phyloP scores from a whole-genome alignment of 805 yeast species.

The Candida boidinii region DNA sequence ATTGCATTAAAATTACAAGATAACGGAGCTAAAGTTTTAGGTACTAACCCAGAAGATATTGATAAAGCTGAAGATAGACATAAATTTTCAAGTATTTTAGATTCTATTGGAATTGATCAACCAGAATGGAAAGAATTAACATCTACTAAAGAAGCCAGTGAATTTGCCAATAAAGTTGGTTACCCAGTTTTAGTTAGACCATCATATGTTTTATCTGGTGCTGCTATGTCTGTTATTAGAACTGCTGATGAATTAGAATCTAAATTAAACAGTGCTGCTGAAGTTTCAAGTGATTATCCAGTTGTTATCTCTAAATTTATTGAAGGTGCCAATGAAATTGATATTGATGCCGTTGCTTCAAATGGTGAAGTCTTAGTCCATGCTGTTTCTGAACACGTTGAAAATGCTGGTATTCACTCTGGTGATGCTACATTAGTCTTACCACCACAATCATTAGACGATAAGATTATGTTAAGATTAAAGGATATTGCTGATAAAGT shows the following conservation, averaged over 20 bases:
- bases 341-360: slow-evolving; percentile 92
- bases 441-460: slow-evolving; percentile 80
- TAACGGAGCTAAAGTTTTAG: slow-evolving; percentile 81
- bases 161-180: slow-evolving; percentile 77
- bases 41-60: slow-evolving; percentile 90
- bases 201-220: slow-evolving; percentile 94
- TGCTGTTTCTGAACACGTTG: slow-evolving; percentile 96
- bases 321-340: slow-evolving; percentile 94
- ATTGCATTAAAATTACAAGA: slow-evolving; percentile 80
- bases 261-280: slow-evolving; percentile 80
- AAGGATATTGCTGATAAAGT: slow-evolving; percentile 89
- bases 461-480: slow-evolving; percentile 58
- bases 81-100: slow-evolving; percentile 90
- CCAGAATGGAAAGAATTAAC: slow-evolving; percentile 97
- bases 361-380: slow-evolving; percentile 86
- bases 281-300: slow-evolving; percentile 93
- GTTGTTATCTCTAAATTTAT: slow-evolving; percentile 95
- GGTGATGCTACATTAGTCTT: slow-evolving; percentile 96
- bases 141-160: slow-evolving; percentile 75
- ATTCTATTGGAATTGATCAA: slow-evolving; percentile 89
- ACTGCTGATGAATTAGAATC: slow-evolving; percentile 70
- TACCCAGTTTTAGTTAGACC: slow-evolving; percentile 98
- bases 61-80: slow-evolving; percentile 98
- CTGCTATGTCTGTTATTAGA: slow-evolving; percentile 94
- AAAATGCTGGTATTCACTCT: slow-evolving; percentile 97